phyloP scores from a whole-genome alignment of 2,329 filamentous ascomycete species.

The Keithomyces neogunnii region DNA sequence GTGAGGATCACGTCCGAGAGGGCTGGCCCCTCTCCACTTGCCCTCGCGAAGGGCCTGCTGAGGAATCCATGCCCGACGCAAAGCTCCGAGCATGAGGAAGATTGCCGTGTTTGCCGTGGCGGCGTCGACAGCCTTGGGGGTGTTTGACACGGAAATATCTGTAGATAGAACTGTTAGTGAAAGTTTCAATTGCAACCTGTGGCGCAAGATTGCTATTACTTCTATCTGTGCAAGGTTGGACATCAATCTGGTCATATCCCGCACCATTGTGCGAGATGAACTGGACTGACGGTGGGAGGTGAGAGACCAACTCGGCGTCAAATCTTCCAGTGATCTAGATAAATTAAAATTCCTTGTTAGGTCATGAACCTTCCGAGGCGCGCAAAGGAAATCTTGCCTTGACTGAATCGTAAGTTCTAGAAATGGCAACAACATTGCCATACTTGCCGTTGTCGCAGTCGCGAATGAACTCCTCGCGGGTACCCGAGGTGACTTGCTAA shows the following conservation, averaged over 20 bases:
- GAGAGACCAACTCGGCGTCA: slow-evolving; percentile 51
- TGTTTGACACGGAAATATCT: slow-evolving; percentile 55
- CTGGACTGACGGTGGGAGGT: slow-evolving; percentile 29
- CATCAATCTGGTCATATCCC: slow-evolving; percentile 65
- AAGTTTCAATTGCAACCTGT: neutral
- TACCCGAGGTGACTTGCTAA: slow-evolving; percentile 10
- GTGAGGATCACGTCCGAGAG: slow-evolving; percentile 55
- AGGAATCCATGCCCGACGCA: slow-evolving; percentile 55
- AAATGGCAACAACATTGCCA: slow-evolving; percentile 48
- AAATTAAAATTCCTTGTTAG: neutral
- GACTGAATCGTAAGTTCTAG: slow-evolving; percentile 41
- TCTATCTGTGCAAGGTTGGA: slow-evolving; percentile 46
- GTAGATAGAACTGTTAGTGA: neutral
- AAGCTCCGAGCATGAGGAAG: slow-evolving; percentile 61
- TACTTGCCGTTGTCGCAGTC: slow-evolving; percentile 50
- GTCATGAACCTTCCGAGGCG: no score
- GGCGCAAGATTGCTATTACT: slow-evolving; percentile 3
- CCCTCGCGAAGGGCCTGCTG: slow-evolving; percentile 50
- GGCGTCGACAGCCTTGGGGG: slow-evolving; percentile 58
- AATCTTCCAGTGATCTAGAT: slow-evolving; percentile 48
- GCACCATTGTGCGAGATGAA: slow-evolving; percentile 33
- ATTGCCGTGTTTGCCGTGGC: slow-evolving; percentile 64
- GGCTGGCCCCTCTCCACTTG: slow-evolving; percentile 45
- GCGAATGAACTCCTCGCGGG: slow-evolving; percentile 10
- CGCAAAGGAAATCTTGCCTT: slow-evolving; percentile 1